phyloP scores from a whole-genome alignment of 164 flowering plant species.

The Chimonanthus praecox region DNA sequence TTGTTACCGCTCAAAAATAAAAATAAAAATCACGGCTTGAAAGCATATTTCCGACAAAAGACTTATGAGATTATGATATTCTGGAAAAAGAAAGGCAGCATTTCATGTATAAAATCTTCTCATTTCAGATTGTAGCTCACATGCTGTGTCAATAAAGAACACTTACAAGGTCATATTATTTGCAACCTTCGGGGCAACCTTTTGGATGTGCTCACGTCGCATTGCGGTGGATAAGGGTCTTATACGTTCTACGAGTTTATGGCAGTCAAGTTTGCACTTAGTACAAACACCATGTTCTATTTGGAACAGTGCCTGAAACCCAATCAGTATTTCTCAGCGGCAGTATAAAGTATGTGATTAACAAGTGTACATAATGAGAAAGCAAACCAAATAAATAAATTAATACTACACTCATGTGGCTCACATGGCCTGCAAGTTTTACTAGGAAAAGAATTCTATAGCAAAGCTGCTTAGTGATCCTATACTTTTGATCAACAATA shows the following conservation, averaged over 20 bases:
- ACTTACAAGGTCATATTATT: conserved; percentile 60
- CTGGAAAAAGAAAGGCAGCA: neutral
- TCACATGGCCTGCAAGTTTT: neutral
- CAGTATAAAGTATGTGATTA: neutral
- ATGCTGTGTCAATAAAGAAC: neutral
- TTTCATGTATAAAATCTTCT: neutral
- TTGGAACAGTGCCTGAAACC: conserved; percentile 77
- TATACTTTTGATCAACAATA: neutral
- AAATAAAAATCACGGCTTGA: too few species aligned
- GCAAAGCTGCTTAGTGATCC: neutral
- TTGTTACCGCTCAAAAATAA: too few species aligned
- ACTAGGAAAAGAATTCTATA: neutral
- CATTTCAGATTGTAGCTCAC: neutral
- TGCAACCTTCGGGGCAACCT: conserved; percentile 68
- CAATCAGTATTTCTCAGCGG: neutral
- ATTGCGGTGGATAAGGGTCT: conserved; percentile 49
- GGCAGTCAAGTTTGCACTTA: conserved; percentile 76
- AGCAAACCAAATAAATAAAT: neutral
- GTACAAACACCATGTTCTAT: conserved; percentile 82
- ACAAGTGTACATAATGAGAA: neutral
- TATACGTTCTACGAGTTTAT: conserved; percentile 58
- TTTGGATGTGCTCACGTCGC: conserved; percentile 48
- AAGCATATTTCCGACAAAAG: neutral
- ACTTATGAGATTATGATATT: neutral
- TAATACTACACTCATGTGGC: neutral